Conservation (phyloP, 2,329 filamentous ascomycete species). For the Apiospora pterosperma region DNA sequence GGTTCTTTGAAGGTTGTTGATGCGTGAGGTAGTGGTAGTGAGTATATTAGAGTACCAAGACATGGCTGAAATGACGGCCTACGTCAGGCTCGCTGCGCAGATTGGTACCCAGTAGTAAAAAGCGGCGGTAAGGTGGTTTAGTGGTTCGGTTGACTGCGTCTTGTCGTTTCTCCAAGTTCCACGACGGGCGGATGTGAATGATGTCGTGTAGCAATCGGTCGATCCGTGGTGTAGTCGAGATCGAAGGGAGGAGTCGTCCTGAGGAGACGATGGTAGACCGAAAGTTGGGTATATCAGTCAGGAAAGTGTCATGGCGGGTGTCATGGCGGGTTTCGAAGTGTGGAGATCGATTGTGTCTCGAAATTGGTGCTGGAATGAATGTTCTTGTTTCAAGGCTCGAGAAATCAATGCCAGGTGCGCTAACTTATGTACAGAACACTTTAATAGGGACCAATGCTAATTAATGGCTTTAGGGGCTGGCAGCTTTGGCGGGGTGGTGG, state of each 20-base stretch:
- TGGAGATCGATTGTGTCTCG: neutral
- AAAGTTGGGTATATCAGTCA: neutral
- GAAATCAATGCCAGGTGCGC: neutral
- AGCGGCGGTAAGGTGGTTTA: too few species aligned
- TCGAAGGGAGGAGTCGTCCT: neutral
- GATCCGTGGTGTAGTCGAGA: neutral
- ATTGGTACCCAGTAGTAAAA: neutral
- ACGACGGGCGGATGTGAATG: neutral
- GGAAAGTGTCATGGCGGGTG: neutral
- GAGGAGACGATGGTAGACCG: neutral
- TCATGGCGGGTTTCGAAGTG: neutral
- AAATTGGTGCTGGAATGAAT: neutral
- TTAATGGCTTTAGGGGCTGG: too few species aligned
- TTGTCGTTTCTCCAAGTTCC: neutral
- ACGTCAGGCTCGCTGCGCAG: neutral
- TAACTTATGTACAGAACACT: neutral
- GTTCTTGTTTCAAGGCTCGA: conserved; percentile 2
- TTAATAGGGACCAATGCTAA: neutral
- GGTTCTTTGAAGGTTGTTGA: conserved; percentile 64
- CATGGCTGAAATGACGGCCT: conserved; percentile 41
- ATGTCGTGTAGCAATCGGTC: neutral
- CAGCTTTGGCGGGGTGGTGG: neutral
- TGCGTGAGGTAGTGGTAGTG: conserved; percentile 61
- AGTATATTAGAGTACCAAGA: conserved; percentile 77
- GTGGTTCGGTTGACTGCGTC: neutral